Evolutionary conservation across 2,329 filamentous ascomycete species (phyloP).

Genomic region (Sarocladium strictum): DNA sequence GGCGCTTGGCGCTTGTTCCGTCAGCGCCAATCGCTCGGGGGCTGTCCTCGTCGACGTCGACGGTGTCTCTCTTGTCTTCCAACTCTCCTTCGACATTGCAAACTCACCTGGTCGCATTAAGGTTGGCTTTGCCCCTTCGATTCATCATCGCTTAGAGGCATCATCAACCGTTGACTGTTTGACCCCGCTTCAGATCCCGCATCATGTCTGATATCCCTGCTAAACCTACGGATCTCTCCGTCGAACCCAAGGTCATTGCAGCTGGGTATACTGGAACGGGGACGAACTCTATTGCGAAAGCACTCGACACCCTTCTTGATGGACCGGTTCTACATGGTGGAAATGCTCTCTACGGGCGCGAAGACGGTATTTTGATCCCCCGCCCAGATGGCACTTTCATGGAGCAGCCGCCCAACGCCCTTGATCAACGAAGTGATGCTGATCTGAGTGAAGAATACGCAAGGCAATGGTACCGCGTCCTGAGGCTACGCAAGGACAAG

Average conservation of each 20-base stretch:
- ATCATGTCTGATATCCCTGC: constrained; percentile 24
- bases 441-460: constrained; percentile 6
- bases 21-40: not conserved
- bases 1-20: not conserved
- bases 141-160: too few species aligned
- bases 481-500: constrained; percentile 15
- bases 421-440: not conserved
- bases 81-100: not conserved
- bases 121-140: too few species aligned
- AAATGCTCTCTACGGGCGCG: constrained; percentile 27
- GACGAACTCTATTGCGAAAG: constrained; percentile 42
- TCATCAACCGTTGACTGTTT: too few species aligned
- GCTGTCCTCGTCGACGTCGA: not conserved
- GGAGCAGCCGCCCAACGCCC: too few species aligned
- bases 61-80: not conserved
- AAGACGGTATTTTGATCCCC: constrained; percentile 29
- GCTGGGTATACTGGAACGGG: constrained; percentile 40
- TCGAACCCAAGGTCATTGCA: constrained; percentile 33
- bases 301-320: constrained; percentile 39
- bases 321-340: constrained; percentile 45
- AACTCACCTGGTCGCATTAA: too few species aligned
- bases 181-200: not conserved
- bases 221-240: constrained; percentile 23
- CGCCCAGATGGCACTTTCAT: too few species aligned
- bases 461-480: constrained; percentile 9